A percentile compares a stretch with the other conserved stretches of the same genome.
Evolutionary conservation across 805 yeast species (phyloP).

Genomic region (Pichia manshurica): DNA sequence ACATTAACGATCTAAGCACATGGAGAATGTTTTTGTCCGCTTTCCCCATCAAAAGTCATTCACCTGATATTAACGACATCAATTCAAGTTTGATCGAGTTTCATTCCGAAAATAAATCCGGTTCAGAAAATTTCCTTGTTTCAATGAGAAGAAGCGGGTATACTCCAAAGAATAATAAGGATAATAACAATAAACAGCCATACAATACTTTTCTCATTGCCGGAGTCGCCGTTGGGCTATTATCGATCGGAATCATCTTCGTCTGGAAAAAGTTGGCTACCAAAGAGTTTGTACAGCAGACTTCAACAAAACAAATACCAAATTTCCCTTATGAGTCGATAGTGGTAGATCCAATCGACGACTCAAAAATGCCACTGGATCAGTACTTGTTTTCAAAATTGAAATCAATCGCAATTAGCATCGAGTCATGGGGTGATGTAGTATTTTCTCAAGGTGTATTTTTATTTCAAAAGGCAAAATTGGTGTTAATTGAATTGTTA

Average conservation of each 20-base stretch:
- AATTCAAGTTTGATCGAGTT: constrained; percentile 23
- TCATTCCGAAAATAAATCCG: background rate
- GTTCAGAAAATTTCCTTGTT: background rate
- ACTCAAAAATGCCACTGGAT: constrained; percentile 1
- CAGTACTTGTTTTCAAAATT: constrained; percentile 8
- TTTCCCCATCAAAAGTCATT: background rate
- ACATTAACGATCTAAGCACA: constrained; percentile 18
- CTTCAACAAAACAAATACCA: background rate
- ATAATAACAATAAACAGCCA: constrained; percentile 3
- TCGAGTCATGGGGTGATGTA: constrained; percentile 7
- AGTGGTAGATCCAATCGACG: background rate
- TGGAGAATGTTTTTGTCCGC: constrained; percentile 13
- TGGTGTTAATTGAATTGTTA: constrained; percentile 11
- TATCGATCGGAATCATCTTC: constrained; percentile 26
- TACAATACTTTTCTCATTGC: constrained; percentile 16
- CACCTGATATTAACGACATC: constrained; percentile 8
- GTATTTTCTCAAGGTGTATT: constrained; percentile 5
- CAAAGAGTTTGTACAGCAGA: background rate
- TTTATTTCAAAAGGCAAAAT: constrained; percentile 14
- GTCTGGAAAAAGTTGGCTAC: constrained; percentile 22
- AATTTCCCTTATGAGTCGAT: background rate
- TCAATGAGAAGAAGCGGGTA: background rate
- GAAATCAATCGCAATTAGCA: constrained; percentile 3
- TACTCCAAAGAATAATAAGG: background rate
- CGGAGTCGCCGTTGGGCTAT: constrained; percentile 27